phyloP scores from a whole-genome alignment of 139 green algal species.

The Chlamydomonas sphaeroides region DNA sequence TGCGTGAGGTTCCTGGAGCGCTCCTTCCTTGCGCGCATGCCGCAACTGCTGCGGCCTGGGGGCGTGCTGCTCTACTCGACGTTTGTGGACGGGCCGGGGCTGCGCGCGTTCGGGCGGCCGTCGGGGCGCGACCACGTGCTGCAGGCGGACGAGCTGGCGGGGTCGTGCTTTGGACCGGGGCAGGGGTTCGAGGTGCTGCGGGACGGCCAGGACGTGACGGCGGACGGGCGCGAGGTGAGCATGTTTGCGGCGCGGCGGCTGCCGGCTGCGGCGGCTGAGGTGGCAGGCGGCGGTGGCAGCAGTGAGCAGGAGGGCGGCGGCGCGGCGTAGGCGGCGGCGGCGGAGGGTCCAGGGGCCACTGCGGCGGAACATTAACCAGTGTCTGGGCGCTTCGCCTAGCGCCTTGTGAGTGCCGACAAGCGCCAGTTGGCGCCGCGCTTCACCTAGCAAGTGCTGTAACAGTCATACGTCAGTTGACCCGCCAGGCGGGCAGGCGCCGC shows the following conservation, averaged over 20 bases:
- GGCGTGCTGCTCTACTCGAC: slow-evolving; percentile 55
- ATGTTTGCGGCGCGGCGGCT: slow-evolving; percentile 43
- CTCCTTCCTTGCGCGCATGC: slow-evolving; percentile 33
- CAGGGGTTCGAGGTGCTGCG: slow-evolving; percentile 54
- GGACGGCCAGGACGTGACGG: slow-evolving; percentile 27
- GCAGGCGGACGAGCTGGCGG: slow-evolving; percentile 48
- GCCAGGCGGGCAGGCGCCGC: too few relatives aligned
- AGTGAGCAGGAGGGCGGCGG: too few relatives aligned
- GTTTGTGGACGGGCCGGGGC: slow-evolving; percentile 50
- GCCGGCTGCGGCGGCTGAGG: background rate
- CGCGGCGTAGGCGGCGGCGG: too few relatives aligned
- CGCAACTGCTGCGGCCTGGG: slow-evolving; percentile 32
- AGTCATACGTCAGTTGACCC: too few relatives aligned
- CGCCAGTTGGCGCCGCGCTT: too few relatives aligned
- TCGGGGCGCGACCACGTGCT: slow-evolving; percentile 50
- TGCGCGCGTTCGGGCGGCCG: slow-evolving; percentile 50
- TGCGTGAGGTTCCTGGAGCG: slow-evolving; percentile 55
- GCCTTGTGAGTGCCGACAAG: too few relatives aligned
- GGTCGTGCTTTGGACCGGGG: slow-evolving; percentile 32
- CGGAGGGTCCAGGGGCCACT: too few relatives aligned
- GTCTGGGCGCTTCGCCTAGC: too few relatives aligned
- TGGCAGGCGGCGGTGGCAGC: too few relatives aligned
- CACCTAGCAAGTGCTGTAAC: too few relatives aligned
- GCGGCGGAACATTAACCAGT: too few relatives aligned
- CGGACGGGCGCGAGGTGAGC: slow-evolving; percentile 40